Base-by-base conservation (phyloP, 2,329 filamentous ascomycete genomes). In the Scytalidium sp. region DNA sequence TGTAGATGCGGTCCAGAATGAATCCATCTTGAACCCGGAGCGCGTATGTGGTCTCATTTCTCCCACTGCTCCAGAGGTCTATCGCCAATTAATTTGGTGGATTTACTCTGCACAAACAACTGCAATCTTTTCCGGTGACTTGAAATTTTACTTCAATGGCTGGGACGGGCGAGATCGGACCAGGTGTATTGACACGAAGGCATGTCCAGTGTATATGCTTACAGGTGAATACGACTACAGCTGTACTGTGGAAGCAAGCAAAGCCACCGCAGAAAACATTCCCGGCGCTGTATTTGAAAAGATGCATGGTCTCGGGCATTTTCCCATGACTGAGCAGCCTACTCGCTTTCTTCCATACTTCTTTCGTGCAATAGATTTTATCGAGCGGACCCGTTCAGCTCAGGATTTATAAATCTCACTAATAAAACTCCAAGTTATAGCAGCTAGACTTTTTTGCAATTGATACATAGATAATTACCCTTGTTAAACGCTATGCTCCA, bases 121-220 rank as follows among this genome's bases (percentile, higher is more conserved):
- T 50, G 74, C 73, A 2, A 73, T 77, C 44, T 76, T 78, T 65
- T 74, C 76, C 57, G 74, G 74, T 20, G 73, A 76, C 51, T 60
- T 76, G n/a, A 72, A 76, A 58, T 76, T 77, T 60, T 76, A 75
- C 64, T 76, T 76, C 46, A 72, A 71, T 45, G 73, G 74, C 42
- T 78, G 70, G 63, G 75, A 78, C 56, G 74, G 71, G 8, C 70
- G 75, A 21, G 61, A 66, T 13, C 68, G 73, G 47, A 66, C 75
- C 29, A 59, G 62, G 0, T 60, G 60, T 6, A 77, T 78, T 58
- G 69, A 78, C 53, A 74, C 70, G 2, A 71, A 73, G 53, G 68
- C 65, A 50, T 78, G 75, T 50, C 75, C 74, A 2, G 71, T 77
- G 2, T 77, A 70, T 60, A 76, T 77, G 71, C 63, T 78, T 25